A percentile compares a stretch with the other conserved stretches of the same genome.
Evolutionary conservation across 169 alveolate species (phyloP).

Genomic region (Hepatocystis sp.): DNA sequence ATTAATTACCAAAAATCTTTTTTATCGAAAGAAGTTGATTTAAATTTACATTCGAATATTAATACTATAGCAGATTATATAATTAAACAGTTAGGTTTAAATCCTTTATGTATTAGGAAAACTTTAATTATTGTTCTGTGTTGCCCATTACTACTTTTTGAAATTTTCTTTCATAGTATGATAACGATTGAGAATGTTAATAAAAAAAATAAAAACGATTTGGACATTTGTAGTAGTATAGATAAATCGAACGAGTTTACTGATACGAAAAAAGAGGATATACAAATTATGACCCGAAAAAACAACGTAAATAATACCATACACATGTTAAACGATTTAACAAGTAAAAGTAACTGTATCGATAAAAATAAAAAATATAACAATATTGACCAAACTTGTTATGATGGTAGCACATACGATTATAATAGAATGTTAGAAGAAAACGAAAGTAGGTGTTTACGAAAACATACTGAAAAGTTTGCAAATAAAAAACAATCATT

Average conservation of each 20-base stretch:
- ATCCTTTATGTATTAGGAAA: slow-evolving; percentile 54
- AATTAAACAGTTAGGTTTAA: slow-evolving; percentile 47
- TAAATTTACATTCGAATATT: slow-evolving; percentile 84
- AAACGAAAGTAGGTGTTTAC: background rate
- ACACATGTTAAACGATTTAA: no score
- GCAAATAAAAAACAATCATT: slow-evolving; percentile 52
- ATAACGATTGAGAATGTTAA: slow-evolving; percentile 9
- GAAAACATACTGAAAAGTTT: no score
- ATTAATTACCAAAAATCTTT: slow-evolving; percentile 88
- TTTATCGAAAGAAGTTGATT: slow-evolving; percentile 80
- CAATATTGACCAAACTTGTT: background rate
- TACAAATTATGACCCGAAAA: no score
- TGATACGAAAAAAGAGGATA: no score
- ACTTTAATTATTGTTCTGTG: slow-evolving; percentile 33
- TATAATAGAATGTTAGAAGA: background rate
- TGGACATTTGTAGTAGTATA: background rate
- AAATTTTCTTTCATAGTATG: slow-evolving; percentile 14
- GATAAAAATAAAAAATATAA: no score
- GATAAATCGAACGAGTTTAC: no score
- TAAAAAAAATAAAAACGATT: background rate
- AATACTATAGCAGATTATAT: slow-evolving; percentile 74
- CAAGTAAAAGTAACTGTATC: no score
- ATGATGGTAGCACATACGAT: background rate
- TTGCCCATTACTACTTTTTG: slow-evolving; percentile 34
- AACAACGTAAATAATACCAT: no score